Evolutionary conservation across 1,284 basidiomycete species (phyloP).

Genomic region (Bondarzewia mesenterica): DNA sequence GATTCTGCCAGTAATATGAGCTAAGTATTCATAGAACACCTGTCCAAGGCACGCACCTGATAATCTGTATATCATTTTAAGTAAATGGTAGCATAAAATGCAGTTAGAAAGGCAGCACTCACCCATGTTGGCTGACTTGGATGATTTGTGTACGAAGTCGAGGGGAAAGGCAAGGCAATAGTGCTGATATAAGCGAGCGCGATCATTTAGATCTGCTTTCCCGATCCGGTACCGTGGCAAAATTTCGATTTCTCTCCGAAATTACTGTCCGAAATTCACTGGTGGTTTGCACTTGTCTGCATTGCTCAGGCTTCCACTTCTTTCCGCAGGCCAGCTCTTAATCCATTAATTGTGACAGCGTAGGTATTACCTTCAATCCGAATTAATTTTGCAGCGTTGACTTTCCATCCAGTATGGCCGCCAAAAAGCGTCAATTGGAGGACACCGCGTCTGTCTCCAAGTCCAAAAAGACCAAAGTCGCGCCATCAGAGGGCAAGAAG

Average conservation of each 20-base stretch:
- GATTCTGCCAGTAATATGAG: conserved; percentile 50
- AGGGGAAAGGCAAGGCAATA: not conserved
- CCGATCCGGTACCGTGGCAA: not conserved
- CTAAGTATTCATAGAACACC: not conserved
- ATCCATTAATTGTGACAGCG: too few species aligned
- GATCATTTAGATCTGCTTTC: not conserved
- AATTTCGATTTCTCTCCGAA: not conserved
- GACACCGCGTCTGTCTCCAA: conserved; percentile 38
- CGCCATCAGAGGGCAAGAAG: conserved; percentile 19
- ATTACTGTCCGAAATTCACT: too few species aligned
- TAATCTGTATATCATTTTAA: conserved; percentile 27
- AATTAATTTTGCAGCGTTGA: too few species aligned
- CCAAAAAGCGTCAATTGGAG: conserved; percentile 52
- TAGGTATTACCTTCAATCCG: too few species aligned
- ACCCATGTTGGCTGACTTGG: not conserved
- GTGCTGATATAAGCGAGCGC: not conserved
- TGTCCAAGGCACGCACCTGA: conserved; percentile 24
- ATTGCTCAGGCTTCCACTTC: too few species aligned
- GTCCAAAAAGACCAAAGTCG: conserved; percentile 47
- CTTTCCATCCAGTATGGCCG: conserved; percentile 3
- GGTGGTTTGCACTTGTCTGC: too few species aligned
- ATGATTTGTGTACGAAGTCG: not conserved
- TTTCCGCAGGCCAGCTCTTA: too few species aligned
- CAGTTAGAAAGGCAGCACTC: not conserved
- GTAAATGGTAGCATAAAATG: not conserved